Conservation (phyloP, 805 yeast genomes). For the Komagataella pseudopastoris region DNA sequence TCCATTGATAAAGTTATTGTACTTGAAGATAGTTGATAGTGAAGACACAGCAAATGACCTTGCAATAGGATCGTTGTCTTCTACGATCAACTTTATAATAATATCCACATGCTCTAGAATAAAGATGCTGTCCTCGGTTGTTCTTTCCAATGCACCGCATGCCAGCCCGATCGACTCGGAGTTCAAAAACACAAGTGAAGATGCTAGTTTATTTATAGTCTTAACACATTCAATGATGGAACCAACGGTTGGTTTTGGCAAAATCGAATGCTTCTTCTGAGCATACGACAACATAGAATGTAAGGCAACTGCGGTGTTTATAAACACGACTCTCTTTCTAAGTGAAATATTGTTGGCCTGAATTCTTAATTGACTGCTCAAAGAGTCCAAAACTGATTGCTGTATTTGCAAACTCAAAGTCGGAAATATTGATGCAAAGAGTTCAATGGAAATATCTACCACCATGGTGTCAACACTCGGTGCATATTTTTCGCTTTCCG, state of each 20-base stretch:
- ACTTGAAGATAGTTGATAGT: slow-evolving; percentile 18
- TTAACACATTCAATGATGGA: not conserved
- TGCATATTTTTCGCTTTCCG: slow-evolving; percentile 19
- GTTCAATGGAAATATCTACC: slow-evolving; percentile 68
- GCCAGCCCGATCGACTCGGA: slow-evolving; percentile 18
- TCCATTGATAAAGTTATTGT: slow-evolving; percentile 20
- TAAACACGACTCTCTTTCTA: slow-evolving; percentile 29
- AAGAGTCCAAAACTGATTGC: slow-evolving; percentile 72
- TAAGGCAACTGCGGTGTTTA: slow-evolving; percentile 54
- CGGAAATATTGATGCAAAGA: slow-evolving; percentile 62
- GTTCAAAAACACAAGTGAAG: slow-evolving; percentile 8
- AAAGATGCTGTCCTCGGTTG: slow-evolving; percentile 7
- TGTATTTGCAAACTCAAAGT: slow-evolving; percentile 67
- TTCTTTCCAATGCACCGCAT: slow-evolving; percentile 12
- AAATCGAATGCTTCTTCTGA: slow-evolving; percentile 8
- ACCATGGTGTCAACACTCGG: slow-evolving; percentile 37
- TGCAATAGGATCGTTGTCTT: slow-evolving; percentile 46
- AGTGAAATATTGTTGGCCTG: slow-evolving; percentile 7
- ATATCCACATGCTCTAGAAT: slow-evolving; percentile 28
- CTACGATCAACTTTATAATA: slow-evolving; percentile 53
- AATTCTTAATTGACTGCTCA: slow-evolving; percentile 41
- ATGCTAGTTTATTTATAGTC: not conserved
- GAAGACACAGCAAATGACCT: slow-evolving; percentile 46
- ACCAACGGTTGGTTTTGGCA: slow-evolving; percentile 1
- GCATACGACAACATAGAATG: slow-evolving; percentile 30